Percentiles rank a stretch among this genome's conserved stretches.
Conservation (phyloP, 108 stramenopile genomes). For the Nitzschia sp. region DNA sequence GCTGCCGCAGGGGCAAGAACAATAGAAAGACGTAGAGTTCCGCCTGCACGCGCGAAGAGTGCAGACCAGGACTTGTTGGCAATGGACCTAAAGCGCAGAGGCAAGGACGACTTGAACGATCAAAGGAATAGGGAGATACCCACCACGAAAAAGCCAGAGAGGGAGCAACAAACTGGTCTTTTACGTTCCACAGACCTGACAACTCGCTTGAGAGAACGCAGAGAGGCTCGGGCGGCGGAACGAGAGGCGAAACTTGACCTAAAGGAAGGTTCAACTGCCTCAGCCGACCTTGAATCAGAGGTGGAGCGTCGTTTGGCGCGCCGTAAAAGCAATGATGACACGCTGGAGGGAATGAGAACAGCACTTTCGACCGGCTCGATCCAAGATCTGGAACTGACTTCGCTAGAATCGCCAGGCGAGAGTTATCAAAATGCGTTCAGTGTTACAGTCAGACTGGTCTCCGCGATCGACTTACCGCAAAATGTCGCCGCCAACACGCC, state of each 20-base stretch:
- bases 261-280: neutral
- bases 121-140: neutral
- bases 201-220: slow-evolving; percentile 22
- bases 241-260: neutral
- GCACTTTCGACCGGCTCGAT: neutral
- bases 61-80: slow-evolving; percentile 20
- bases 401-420: neutral
- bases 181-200: slow-evolving; percentile 19
- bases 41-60: slow-evolving; percentile 13
- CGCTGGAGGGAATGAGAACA: neutral
- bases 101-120: neutral
- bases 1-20: neutral
- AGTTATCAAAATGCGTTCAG: slow-evolving; percentile 1
- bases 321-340: neutral
- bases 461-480: slow-evolving; percentile 72
- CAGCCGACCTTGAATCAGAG: neutral
- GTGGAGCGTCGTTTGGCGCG: slow-evolving; percentile 10
- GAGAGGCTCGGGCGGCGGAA: slow-evolving; percentile 36
- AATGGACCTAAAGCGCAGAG: slow-evolving; percentile 4
- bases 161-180: neutral
- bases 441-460: slow-evolving; percentile 63
- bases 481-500: slow-evolving; percentile 67
- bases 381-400: neutral
- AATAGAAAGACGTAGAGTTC: neutral
- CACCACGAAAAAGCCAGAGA: neutral